phyloP scores from a whole-genome alignment of 495 filamentous ascomycete species.

The Aspergillus ostianus region DNA sequence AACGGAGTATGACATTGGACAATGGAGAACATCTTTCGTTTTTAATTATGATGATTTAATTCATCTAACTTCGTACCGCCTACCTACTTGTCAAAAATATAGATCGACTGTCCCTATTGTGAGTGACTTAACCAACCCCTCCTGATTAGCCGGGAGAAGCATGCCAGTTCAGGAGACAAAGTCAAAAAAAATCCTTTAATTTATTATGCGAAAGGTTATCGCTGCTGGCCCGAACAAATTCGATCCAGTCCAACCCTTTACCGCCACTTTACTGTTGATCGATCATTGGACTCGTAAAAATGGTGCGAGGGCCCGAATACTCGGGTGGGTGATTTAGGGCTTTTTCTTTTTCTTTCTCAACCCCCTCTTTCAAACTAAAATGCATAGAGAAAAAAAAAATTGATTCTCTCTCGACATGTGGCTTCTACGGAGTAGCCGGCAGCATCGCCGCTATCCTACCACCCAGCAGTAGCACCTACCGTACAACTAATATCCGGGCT shows the following conservation, averaged over 20 bases:
- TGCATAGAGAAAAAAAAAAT: not conserved
- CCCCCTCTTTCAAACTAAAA: not conserved
- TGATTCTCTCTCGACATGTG: not conserved
- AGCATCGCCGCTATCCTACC: no score
- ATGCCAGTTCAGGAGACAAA: not conserved
- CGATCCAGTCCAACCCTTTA: conserved; percentile 5
- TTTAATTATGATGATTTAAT: no score
- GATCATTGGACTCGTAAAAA: not conserved
- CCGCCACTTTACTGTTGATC: not conserved
- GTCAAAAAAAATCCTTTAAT: not conserved
- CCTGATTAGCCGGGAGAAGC: not conserved
- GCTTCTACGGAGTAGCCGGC: not conserved
- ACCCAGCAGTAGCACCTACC: no score
- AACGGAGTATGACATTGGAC: not conserved
- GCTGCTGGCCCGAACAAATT: not conserved
- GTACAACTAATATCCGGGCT: no score
- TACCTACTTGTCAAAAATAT: no score
- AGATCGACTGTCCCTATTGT: no score
- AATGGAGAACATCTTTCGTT: no score
- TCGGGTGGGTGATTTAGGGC: conserved; percentile 1
- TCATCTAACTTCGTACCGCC: no score
- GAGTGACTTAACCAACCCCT: not conserved
- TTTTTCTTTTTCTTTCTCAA: conserved; percentile 1
- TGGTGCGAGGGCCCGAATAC: conserved; percentile 3
- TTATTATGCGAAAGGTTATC: conserved; percentile 8